Percentiles rank a stretch among this genome's conserved stretches.
Evolutionary conservation across 202 grass and related monocot genomes (phyloP).

Genomic region (Panicum hallii): DNA sequence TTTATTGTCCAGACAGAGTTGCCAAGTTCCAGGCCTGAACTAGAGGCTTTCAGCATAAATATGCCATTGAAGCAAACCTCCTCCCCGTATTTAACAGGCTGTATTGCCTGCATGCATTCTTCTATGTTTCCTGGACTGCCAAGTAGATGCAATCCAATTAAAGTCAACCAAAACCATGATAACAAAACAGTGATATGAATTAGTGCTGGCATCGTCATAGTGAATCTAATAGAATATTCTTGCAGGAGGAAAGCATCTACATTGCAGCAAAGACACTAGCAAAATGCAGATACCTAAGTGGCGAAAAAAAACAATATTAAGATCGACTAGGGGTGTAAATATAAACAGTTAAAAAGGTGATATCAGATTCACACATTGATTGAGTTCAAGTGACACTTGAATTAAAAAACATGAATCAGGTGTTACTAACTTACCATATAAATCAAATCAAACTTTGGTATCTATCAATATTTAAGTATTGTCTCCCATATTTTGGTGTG

Average conservation of each 20-base stretch:
- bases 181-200: constrained; percentile 17
- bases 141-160: constrained; percentile 45
- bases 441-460: neutral
- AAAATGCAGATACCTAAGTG: neutral
- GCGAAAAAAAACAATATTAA: neutral
- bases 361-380: constrained; percentile 1
- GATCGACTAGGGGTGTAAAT: neutral
- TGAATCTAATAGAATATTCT: constrained; percentile 19
- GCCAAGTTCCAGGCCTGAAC: constrained; percentile 94
- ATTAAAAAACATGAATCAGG: neutral
- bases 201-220: constrained; percentile 10
- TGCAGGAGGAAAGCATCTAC: constrained; percentile 1
- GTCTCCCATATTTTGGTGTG: neutral
- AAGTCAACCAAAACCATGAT: constrained; percentile 14
- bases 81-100: constrained; percentile 70
- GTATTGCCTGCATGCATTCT: constrained; percentile 79
- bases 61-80: constrained; percentile 92
- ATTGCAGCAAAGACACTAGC: neutral
- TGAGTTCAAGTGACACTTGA: constrained; percentile 24
- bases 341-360: constrained; percentile 8
- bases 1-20: constrained; percentile 86
- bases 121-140: constrained; percentile 68
- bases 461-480: neutral
- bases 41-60: constrained; percentile 76
- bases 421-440: constrained; percentile 26